A percentile compares a stretch with the other conserved stretches of the same genome.
Evolutionary conservation across 441 rosid species (phyloP).

Genomic region (Eruca vesicaria): DNA sequence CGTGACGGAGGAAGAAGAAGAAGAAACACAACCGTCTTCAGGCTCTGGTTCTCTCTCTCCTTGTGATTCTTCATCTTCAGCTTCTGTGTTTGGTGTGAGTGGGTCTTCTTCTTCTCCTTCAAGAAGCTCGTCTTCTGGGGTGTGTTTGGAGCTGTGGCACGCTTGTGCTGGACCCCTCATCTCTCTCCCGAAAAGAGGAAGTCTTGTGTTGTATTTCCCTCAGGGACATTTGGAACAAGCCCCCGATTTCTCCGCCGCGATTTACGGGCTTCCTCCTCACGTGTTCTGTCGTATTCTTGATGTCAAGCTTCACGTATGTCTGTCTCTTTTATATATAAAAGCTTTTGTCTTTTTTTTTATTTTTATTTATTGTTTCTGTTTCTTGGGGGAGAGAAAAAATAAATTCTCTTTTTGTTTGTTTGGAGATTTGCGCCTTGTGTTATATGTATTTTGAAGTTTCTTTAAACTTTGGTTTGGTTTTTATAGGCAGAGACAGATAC

Average conservation of each 20-base stretch:
- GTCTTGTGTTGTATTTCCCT: conserved; percentile 82
- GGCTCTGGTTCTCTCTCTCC: conserved; percentile 56
- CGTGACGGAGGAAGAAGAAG: conserved; percentile 82
- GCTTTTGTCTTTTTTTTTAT: not conserved
- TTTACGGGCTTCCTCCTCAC: conserved; percentile 69
- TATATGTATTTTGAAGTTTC: not conserved
- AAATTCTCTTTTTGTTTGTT: not conserved
- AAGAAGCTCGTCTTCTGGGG: conserved; percentile 47
- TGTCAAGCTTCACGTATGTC: conserved; percentile 88
- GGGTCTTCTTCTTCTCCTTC: conserved; percentile 59
- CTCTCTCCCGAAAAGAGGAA: conserved; percentile 82
- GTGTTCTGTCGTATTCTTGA: conserved; percentile 89
- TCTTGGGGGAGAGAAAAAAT: not conserved
- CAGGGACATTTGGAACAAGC: conserved; percentile 93
- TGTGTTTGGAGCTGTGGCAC: conserved; percentile 95
- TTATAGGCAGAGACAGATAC: conserved; percentile 79
- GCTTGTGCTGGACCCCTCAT: conserved; percentile 97
- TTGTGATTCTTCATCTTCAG: conserved; percentile 39
- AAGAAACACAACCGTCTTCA: conserved; percentile 69
- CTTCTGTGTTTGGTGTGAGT: conserved; percentile 33
- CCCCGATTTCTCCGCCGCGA: conserved; percentile 61
- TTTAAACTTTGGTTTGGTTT: conserved; percentile 1
- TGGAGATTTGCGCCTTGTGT: conserved; percentile 28
- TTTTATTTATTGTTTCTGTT: conserved; percentile 10
- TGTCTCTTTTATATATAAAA: not conserved